Base-by-base conservation (phyloP, 2,329 filamentous ascomycete genomes). In the Blumeria hordei region DNA sequence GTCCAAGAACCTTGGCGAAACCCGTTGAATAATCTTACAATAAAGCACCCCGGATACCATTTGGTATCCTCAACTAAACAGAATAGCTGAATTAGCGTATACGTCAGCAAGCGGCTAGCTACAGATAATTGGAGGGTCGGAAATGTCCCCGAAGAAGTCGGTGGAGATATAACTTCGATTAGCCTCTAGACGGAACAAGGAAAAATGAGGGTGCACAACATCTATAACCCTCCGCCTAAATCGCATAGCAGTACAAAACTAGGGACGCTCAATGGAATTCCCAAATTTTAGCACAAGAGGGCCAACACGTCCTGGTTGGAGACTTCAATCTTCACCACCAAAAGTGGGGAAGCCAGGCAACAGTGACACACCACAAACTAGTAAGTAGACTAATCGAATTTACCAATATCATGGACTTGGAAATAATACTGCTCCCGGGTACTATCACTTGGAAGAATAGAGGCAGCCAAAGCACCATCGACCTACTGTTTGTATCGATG, bases 321-420 rank as follows among this genome's bases (percentile, higher is more conserved):
- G 36, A 53, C 28, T 53, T 53, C n/a, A 41, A 53, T 53, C 35
- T 53, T 28, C n/a, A 41, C 18, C 51, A 41, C 34, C 33, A 14
- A 6, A 34, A 28, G 32, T 41, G 36, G 35, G 51, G 51, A 16
- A 18, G 36, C 11, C 6, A 28, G n/a, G 9, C 51, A 43, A 37
- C 41, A 12, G 4, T 32, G 33, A 43, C 6, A 12, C 51, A 53
- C 11, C 51, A 53, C 2, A 43, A 32, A 37, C 7, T 41, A 12
- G 51, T 35, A 3, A 28, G 34, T 2, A 28, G 14, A 10, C 16
- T 53, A 14, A 41, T 16, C 1, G 36, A 41, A 41, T 2, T 33
- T 1, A 10, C 33, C 1, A 39, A 16, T 21, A 14, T 41, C 32
- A 7, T n/a, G 33, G 11, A 53, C n/a, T 8, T 32, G 9, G 51